Base-by-base conservation (phyloP, 306 rosid genomes). In the Prinsepia uniflora region DNA sequence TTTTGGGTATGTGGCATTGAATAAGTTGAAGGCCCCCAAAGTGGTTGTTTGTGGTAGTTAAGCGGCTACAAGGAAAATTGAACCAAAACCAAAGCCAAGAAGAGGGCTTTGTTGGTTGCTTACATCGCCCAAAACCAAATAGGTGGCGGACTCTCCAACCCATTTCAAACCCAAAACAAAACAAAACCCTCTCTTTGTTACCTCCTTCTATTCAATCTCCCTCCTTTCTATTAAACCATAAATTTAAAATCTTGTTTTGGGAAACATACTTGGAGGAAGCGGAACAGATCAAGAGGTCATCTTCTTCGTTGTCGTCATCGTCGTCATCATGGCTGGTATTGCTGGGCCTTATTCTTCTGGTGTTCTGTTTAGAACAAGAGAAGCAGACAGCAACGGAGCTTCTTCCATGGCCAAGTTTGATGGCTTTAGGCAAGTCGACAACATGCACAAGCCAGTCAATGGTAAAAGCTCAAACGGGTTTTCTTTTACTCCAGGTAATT, bases 371-470 rank as follows among this genome's bases (percentile, higher is more conserved):
- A 47, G 82, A 76, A 65, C 63, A 20, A 72, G 46, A 17, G 82
- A 75, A 36, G 69, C 73, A 11, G 79, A 73, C 36, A 70, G 18
- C 57, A 61, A 48, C 76, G 79, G 79, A 13, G 72, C 77, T 13
- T 68, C 77, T 13, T 68, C 78, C 70, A 54, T 71, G 68, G 70
- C 22, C 54, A 85, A 70, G 8, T 70, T 68, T 55, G 75, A 71
- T 65, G 86, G 89, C 4, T 86, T 79, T 73, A 79, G 88, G 73
- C 74, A 77, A 9, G 63, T 55, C 8, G 83, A 81, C 5, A 76
- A 39, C 55, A 60, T 65, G 36, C 86, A 72, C 55, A 50, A 68
- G 44, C 61, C 74, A 53, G 75, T 78, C 8, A 19, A 52, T 49
- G 67, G 73, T 57, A 76, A 60, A n/a, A 68, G 62, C 65, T 52